These are phyloP conservation scores for Tuctoria greenei DNA, from an alignment of 176 grass and related monocot species.

Conservation along the genomic window DNA sequence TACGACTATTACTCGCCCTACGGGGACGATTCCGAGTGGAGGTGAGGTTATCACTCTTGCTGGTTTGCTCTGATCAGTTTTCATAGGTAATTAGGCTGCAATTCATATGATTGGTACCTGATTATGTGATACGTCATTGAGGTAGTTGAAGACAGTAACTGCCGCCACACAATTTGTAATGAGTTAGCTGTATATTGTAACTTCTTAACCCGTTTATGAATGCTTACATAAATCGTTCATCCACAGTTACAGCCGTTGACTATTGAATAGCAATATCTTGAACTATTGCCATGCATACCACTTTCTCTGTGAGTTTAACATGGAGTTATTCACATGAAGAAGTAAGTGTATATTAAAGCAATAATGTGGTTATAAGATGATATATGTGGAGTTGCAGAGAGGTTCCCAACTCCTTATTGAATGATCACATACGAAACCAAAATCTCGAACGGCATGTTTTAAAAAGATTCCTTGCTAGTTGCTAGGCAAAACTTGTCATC, in stretches of 20 bases:
- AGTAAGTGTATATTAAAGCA: background rate
- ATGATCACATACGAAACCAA: background rate
- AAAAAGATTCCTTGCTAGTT: background rate
- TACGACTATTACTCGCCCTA: conserved; percentile 87
- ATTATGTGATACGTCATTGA: background rate
- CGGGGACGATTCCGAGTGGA: conserved; percentile 72
- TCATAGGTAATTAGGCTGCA: background rate
- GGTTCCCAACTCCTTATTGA: background rate
- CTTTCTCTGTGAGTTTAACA: background rate
- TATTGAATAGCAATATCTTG: background rate
- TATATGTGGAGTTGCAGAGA: background rate
- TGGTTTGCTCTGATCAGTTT: background rate
- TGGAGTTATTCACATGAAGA: background rate
- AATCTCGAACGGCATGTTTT: background rate
- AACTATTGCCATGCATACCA: background rate
- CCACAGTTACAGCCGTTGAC: background rate
- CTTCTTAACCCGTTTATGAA: background rate
- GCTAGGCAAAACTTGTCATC: background rate
- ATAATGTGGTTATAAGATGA: background rate
- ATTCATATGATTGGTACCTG: background rate
- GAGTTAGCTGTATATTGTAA: background rate
- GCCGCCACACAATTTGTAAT: background rate
- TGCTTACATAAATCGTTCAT: background rate
- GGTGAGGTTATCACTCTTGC: conserved; percentile 37
- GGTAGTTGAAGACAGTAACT: background rate